phyloP scores from a whole-genome alignment of 345 rosid species.

The Arabidopsis arenosa region DNA sequence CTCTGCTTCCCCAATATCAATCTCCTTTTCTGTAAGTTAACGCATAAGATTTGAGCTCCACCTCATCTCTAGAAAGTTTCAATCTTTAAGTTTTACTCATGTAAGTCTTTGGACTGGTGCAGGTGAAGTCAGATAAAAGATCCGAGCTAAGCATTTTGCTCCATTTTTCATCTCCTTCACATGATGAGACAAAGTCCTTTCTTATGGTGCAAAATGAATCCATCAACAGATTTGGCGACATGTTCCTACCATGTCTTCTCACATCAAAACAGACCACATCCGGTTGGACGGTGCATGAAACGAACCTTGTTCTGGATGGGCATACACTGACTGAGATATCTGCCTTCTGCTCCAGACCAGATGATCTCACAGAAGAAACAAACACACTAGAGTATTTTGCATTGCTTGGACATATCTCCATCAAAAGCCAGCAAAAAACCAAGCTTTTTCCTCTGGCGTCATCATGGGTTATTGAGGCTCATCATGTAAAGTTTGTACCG shows the following conservation, averaged over 20 bases:
- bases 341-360: conserved; percentile 61
- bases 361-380: conserved; percentile 34
- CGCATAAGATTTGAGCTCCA: neutral
- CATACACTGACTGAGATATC: conserved; percentile 59
- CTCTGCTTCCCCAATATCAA: conserved; percentile 49
- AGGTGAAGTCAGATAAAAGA: conserved; percentile 65
- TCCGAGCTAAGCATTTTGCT: conserved; percentile 65
- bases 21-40: conserved; percentile 47
- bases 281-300: conserved; percentile 57
- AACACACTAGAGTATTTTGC: conserved; percentile 51
- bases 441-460: conserved; percentile 54
- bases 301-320: conserved; percentile 52
- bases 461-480: conserved; percentile 60
- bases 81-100: neutral
- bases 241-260: conserved; percentile 48
- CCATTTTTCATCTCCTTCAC: conserved; percentile 52
- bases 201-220: conserved; percentile 57
- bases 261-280: conserved; percentile 39
- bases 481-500: conserved; percentile 48
- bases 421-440: conserved; percentile 42
- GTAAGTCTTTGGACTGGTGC: conserved; percentile 34
- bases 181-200: conserved; percentile 45
- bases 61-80: conserved; percentile 2
- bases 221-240: conserved; percentile 49
- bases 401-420: conserved; percentile 64